A percentile compares a stretch with the other conserved stretches of the same genome.
phyloP scores from a whole-genome alignment of 176 grass and related monocot species.

The Pontederia paniculata region DNA sequence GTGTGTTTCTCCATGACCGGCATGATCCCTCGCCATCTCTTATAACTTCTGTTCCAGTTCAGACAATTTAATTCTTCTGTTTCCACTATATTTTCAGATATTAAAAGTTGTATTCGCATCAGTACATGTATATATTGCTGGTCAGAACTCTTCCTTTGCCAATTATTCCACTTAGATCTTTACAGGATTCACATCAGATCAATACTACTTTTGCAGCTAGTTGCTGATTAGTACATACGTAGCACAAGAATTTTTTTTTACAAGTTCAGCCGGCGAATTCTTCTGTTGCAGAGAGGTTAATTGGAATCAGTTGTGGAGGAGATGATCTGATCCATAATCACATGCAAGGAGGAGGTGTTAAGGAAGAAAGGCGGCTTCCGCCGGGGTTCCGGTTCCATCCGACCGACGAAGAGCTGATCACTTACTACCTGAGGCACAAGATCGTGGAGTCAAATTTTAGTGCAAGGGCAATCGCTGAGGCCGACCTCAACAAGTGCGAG shows the following conservation, averaged over 20 bases:
- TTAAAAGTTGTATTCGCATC: no score
- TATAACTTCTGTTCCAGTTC: no score
- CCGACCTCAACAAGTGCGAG: constrained; percentile 95
- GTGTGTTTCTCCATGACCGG: constrained; percentile 6
- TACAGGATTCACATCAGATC: no score
- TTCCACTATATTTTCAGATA: no score
- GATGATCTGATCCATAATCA: neutral
- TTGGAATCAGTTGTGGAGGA: neutral
- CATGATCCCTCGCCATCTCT: neutral
- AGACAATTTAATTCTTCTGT: no score
- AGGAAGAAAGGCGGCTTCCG: constrained; percentile 28
- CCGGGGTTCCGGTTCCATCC: constrained; percentile 96
- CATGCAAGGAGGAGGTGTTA: neutral
- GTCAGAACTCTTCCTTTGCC: no score
- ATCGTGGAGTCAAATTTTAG: constrained; percentile 57
- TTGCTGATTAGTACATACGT: no score
- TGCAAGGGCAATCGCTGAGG: constrained; percentile 80
- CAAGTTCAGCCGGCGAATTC: no score
- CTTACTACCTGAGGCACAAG: constrained; percentile 79
- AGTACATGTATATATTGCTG: no score
- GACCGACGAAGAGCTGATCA: constrained; percentile 93
- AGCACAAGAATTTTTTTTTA: no score
- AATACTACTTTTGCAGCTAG: no score
- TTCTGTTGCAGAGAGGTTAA: neutral
- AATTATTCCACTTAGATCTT: no score